phyloP scores from a whole-genome alignment of 2,329 filamentous ascomycete genomes.

The Trichoderma asperellum region DNA sequence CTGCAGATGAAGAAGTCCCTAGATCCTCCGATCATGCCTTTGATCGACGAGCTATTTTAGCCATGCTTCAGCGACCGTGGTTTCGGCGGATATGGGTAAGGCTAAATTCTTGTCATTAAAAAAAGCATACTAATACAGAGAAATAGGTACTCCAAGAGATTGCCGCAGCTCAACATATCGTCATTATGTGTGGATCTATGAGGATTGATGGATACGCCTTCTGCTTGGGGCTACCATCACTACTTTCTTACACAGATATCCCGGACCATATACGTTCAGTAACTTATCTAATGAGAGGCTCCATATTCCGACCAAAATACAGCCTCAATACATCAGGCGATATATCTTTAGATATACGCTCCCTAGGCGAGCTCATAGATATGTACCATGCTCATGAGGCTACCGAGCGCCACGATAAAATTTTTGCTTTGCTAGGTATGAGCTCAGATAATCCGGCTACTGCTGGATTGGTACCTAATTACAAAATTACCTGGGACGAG shows the following conservation, averaged over 20 bases:
- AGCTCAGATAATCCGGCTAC: conserved; percentile 10
- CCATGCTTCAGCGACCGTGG: conserved; percentile 12
- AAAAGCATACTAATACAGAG: not conserved
- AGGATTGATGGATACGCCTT: conserved; percentile 28
- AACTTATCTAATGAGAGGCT: conserved; percentile 23
- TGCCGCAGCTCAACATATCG: conserved; percentile 28
- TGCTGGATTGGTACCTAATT: not conserved
- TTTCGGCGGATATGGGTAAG: conserved; percentile 23
- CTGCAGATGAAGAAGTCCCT: not conserved
- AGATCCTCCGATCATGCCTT: too few relatives aligned
- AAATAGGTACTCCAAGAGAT: conserved; percentile 28
- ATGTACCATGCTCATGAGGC: conserved; percentile 29
- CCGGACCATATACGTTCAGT: conserved; percentile 14
- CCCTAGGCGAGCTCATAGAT: conserved; percentile 23
- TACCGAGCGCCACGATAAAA: conserved; percentile 33
- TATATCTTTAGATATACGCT: conserved; percentile 34
- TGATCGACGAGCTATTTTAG: not conserved
- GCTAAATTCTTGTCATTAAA: not conserved
- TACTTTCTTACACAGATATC: not conserved
- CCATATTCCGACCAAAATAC: conserved; percentile 17
- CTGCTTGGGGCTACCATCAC: conserved; percentile 17
- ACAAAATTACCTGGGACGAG: not conserved
- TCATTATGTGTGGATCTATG: conserved; percentile 21
- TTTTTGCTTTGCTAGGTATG: conserved; percentile 34
- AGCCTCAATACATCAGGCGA: not conserved